These are phyloP conservation scores for Lactarius vividus DNA, from an alignment of 768 basidiomycete species.

Conservation along the genomic window DNA sequence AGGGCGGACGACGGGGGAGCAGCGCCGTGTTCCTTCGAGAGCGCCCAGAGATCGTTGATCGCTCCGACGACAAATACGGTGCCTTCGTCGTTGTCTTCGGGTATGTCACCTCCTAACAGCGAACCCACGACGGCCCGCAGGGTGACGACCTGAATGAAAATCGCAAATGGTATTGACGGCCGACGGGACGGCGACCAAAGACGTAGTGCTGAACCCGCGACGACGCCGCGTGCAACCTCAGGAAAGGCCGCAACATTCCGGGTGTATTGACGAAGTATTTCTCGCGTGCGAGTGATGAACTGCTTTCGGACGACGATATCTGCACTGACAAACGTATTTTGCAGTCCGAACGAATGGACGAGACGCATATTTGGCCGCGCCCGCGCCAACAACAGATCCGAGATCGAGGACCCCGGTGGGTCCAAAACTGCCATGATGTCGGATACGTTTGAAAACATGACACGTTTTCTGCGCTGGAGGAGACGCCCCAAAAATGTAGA, in stretches of 20 bases:
- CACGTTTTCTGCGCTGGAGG: not conserved
- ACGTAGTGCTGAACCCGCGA: too few species aligned
- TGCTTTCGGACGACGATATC: conserved; percentile 35
- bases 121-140: too few species aligned
- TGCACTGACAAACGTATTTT: too few species aligned
- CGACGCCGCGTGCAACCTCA: not conserved
- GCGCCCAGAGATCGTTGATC: conserved; percentile 49
- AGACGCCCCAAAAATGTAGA: not conserved
- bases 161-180: too few species aligned
- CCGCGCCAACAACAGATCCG: conserved; percentile 19
- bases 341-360: conserved; percentile 29
- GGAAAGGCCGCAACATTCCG: not conserved
- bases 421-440: not conserved
- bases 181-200: too few species aligned
- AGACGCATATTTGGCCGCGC: conserved; percentile 29
- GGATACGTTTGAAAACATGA: not conserved
- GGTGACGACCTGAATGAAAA: too few species aligned
- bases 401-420: not conserved
- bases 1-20: conserved; percentile 33
- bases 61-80: conserved; percentile 35
- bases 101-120: too few species aligned
- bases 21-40: conserved; percentile 39
- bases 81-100: conserved; percentile 15
- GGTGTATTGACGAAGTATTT: conserved; percentile 33
- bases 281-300: conserved; percentile 36